A percentile compares a stretch with the other conserved stretches of the same genome.
Evolutionary conservation across 2,329 filamentous ascomycete species (phyloP).

Genomic region (Aspergillus versicolor): DNA sequence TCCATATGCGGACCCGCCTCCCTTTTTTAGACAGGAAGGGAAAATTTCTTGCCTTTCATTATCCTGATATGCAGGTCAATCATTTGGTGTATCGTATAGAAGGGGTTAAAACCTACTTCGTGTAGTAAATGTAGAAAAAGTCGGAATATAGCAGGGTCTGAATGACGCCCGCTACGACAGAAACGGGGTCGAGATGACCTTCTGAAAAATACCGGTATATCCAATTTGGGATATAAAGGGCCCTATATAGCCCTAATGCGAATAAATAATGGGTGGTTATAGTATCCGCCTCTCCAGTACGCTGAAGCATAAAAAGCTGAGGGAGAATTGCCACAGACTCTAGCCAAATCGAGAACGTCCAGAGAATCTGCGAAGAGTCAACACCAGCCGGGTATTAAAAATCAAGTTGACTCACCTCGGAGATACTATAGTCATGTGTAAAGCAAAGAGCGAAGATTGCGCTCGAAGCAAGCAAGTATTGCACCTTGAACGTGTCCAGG

Average conservation of each 20-base stretch:
- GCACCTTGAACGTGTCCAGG: conserved; percentile 93
- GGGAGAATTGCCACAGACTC: conserved; percentile 95
- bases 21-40: conserved; percentile 66
- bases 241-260: conserved; percentile 84
- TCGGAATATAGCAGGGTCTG: conserved; percentile 97
- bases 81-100: not conserved
- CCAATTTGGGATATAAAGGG: conserved; percentile 98
- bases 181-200: conserved; percentile 79
- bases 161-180: conserved; percentile 82
- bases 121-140: conserved; percentile 99
- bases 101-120: conserved; percentile 61
- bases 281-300: conserved; percentile 97
- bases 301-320: conserved; percentile 96
- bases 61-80: conserved; percentile 47
- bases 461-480: conserved; percentile 84
- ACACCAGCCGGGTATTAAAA: not conserved
- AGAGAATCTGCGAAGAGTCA: conserved; percentile 66
- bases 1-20: not conserved
- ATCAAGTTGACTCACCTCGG: conserved; percentile 52
- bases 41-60: conserved; percentile 84
- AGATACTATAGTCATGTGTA: conserved; percentile 77
- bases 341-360: conserved; percentile 98
- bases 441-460: conserved; percentile 76
- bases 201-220: conserved; percentile 85
- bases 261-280: conserved; percentile 98